A percentile compares a stretch with the other conserved stretches of the same genome.
These are phyloP conservation scores for Candida michaelii DNA, from an alignment of 805 yeast genomes.

Conservation along the genomic window DNA sequence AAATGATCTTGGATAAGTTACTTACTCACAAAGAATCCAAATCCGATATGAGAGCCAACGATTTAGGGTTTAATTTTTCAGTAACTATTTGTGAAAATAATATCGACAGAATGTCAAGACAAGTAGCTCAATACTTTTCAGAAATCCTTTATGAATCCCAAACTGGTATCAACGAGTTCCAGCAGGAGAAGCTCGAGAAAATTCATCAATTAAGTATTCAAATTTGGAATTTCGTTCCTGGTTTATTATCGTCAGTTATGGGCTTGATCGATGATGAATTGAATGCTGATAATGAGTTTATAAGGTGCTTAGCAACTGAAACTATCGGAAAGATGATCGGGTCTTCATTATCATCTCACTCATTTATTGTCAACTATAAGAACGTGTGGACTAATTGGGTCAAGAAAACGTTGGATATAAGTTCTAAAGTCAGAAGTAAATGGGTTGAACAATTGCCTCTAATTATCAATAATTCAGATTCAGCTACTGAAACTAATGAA, in stretches of 20 bases:
- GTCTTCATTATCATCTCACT: constrained; percentile 17
- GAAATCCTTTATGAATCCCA: constrained; percentile 59
- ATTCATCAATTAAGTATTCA: constrained; percentile 63
- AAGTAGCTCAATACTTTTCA: constrained; percentile 74
- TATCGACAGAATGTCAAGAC: constrained; percentile 71
- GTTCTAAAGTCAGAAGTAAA: constrained; percentile 58
- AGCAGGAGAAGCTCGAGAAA: constrained; percentile 48
- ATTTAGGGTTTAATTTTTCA: constrained; percentile 67
- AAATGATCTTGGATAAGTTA: constrained; percentile 65
- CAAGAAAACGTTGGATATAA: constrained; percentile 69
- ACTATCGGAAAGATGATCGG: constrained; percentile 67
- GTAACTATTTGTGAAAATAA: constrained; percentile 67
- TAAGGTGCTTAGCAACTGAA: constrained; percentile 68
- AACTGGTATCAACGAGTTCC: constrained; percentile 19
- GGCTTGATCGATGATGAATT: constrained; percentile 80
- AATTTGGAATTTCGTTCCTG: constrained; percentile 79
- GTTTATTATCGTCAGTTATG: constrained; percentile 66
- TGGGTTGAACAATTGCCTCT: constrained; percentile 66
- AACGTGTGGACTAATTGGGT: constrained; percentile 72
- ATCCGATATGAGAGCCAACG: constrained; percentile 25
- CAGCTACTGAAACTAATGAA: constrained; percentile 27
- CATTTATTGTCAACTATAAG: constrained; percentile 54
- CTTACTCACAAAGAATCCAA: constrained; percentile 22
- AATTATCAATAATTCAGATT: constrained; percentile 40
- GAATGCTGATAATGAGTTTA: constrained; percentile 62